Conservation (phyloP, 257 asterid species). For the Lavandula angustifolia region DNA sequence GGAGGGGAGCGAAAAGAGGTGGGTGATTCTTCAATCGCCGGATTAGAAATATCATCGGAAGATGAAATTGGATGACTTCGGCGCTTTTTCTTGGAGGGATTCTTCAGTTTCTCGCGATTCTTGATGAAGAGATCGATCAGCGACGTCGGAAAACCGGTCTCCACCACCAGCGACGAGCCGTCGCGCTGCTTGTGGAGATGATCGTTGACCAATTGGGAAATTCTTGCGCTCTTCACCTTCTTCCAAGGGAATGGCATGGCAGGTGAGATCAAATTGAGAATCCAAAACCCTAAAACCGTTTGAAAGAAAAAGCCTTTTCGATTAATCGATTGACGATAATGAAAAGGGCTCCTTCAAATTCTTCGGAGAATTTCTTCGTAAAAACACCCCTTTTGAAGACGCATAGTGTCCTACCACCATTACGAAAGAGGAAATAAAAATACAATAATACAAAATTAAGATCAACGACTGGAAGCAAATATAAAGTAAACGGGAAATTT, state of each 20-base stretch:
- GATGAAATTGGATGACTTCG: conserved; percentile 15
- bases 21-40: conserved; percentile 22
- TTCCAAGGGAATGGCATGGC: conserved; percentile 67
- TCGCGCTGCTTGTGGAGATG: conserved; percentile 65
- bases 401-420: background rate
- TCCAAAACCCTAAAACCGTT: background rate
- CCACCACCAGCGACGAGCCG: conserved; percentile 69
- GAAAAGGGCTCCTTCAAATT: too few species aligned
- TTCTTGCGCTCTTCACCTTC: conserved; percentile 50
- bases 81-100: conserved; percentile 43
- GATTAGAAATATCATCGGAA: background rate
- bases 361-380: too few species aligned
- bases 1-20: conserved; percentile 5
- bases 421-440: background rate
- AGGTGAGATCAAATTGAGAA: background rate
- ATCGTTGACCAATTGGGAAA: conserved; percentile 63
- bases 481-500: background rate
- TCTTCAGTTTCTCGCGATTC: conserved; percentile 60
- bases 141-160: conserved; percentile 84
- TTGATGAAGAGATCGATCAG: conserved; percentile 76
- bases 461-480: background rate
- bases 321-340: too few species aligned
- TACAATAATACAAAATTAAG: background rate
- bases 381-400: background rate
- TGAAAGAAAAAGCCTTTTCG: too few species aligned